These are phyloP conservation scores for Fusarium sp. DNA, from an alignment of 2,329 filamentous ascomycete genomes.

Conservation along the genomic window DNA sequence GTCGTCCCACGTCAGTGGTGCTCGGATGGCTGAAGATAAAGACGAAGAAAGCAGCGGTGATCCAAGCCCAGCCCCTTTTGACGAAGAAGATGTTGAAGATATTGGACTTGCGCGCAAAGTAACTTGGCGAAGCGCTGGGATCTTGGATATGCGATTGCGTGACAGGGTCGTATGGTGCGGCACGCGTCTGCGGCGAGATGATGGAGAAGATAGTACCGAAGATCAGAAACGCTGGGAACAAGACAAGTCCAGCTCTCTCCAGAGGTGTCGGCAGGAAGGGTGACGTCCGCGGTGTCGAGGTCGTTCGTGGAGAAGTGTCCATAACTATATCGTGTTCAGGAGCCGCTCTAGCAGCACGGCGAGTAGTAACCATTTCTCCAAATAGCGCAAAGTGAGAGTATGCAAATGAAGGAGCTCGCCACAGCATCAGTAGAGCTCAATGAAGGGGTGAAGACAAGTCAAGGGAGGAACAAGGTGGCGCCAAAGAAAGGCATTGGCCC, in stretches of 20 bases:
- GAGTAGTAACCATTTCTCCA: slow-evolving; percentile 48
- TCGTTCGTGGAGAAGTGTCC: slow-evolving; percentile 23
- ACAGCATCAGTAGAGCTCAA: slow-evolving; percentile 18
- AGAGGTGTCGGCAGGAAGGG: slow-evolving; percentile 78
- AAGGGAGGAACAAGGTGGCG: slow-evolving; percentile 11
- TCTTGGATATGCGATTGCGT: slow-evolving; percentile 74
- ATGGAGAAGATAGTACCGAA: slow-evolving; percentile 85
- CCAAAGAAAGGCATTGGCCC: slow-evolving; percentile 19
- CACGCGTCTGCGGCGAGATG: slow-evolving; percentile 79
- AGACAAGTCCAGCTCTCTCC: slow-evolving; percentile 72
- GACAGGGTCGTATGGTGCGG: slow-evolving; percentile 71
- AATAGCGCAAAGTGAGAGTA: background rate
- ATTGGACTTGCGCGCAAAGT: slow-evolving; percentile 96
- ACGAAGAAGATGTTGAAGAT: slow-evolving; percentile 94
- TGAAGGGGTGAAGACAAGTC: background rate
- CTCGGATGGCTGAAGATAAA: slow-evolving; percentile 78
- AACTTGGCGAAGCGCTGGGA: slow-evolving; percentile 74
- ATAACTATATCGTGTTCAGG: slow-evolving; percentile 33
- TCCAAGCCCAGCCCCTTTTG: slow-evolving; percentile 96
- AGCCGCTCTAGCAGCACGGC: slow-evolving; percentile 44
- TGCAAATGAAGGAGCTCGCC: background rate
- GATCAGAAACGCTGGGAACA: slow-evolving; percentile 83
- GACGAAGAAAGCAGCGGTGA: slow-evolving; percentile 77
- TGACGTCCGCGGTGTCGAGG: slow-evolving; percentile 56
- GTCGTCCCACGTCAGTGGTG: slow-evolving; percentile 55